Base-by-base conservation (phyloP, 2,329 filamentous ascomycete genomes). In the Penicillium sp. region DNA sequence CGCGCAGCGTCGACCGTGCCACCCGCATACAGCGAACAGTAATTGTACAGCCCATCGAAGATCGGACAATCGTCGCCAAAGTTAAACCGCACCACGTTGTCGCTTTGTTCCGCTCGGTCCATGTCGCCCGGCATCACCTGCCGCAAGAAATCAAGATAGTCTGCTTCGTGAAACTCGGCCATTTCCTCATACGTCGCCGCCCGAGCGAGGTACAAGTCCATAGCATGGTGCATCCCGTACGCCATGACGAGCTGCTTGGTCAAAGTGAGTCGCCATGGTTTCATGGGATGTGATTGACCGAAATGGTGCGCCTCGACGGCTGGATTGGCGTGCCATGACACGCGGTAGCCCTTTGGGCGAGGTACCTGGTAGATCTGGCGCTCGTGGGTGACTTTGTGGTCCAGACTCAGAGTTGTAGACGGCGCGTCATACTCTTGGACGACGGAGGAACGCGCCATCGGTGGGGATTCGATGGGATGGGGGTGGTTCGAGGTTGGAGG, bases 231-330 rank as follows among this genome's bases (percentile, higher is more conserved):
- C 86, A 99, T 92, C 68, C 95, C 95, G 77, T 98, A 98, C 1
- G 92, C 91, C 75, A 96, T 89, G 66, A 99, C 92, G 51, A 99
- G 86, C 72, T 95, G 92, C 78, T 99, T 98, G 60, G 95, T 96
- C 59, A 99, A 85, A 17, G 93, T 97, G 66, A 99, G 82, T 38
- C 95, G 91, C 94, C 95, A 98, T 62, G 95, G 95, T 78, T 99
- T 99, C 95, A 99, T 99, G 22, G 95, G 95, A 82, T 99, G 95
- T 10, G 92, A 93, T 80, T 92, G 90, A 68, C 95, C 95, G 77
- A 99, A 99, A 78, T 99, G 95, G 79, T 98, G 94, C 75, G 91
- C 91, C 80, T 99, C 95, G 76, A 98, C 96, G 63, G 92, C 89
- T 1, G 93, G 91, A 73, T 97, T 97, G 80, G 93, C 92, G 77